Evolutionary conservation across 2,329 filamentous ascomycete species (phyloP).

Genomic region (Rosellinia necatrix): DNA sequence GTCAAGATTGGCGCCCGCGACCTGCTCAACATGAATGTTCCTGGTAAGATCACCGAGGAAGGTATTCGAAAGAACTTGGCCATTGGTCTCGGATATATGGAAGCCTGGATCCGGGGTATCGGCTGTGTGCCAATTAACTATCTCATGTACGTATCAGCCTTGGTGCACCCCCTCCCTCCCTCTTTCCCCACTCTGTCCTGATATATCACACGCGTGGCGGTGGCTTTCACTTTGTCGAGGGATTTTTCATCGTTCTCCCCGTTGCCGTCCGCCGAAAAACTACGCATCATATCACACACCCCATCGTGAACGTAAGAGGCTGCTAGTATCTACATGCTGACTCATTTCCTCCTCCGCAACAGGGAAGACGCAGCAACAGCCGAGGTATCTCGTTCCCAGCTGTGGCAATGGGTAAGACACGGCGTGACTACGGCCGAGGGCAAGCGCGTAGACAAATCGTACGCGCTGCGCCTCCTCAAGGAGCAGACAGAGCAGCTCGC

Average conservation of each 20-base stretch:
- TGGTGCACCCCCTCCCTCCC: not conserved
- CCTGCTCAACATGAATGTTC: conserved; percentile 97
- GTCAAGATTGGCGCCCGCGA: conserved; percentile 86
- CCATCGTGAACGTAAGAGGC: not conserved
- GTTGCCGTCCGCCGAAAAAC: not conserved
- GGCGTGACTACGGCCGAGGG: conserved; percentile 80
- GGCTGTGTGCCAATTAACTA: conserved; percentile 98
- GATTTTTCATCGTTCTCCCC: not conserved
- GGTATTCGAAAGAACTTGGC: conserved; percentile 97
- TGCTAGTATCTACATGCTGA: not conserved
- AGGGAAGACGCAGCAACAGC: conserved; percentile 94
- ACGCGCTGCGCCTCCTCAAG: conserved; percentile 82
- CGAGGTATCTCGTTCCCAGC: conserved; percentile 90
- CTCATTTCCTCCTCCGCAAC: conserved; percentile 21
- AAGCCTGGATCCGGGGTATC: conserved; percentile 93
- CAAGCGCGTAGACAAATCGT: conserved; percentile 90
- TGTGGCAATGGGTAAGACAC: conserved; percentile 93
- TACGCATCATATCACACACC: not conserved
- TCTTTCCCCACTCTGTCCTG: not conserved
- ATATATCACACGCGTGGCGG: conserved; percentile 12
- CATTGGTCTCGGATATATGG: conserved; percentile 97
- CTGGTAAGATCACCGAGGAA: conserved; percentile 87
- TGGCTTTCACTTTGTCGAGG: not conserved
- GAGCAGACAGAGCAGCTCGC: conserved; percentile 81
- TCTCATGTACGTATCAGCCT: conserved; percentile 69